phyloP scores from a whole-genome alignment of 805 yeast species.

The Phaffomyces antillensis region DNA sequence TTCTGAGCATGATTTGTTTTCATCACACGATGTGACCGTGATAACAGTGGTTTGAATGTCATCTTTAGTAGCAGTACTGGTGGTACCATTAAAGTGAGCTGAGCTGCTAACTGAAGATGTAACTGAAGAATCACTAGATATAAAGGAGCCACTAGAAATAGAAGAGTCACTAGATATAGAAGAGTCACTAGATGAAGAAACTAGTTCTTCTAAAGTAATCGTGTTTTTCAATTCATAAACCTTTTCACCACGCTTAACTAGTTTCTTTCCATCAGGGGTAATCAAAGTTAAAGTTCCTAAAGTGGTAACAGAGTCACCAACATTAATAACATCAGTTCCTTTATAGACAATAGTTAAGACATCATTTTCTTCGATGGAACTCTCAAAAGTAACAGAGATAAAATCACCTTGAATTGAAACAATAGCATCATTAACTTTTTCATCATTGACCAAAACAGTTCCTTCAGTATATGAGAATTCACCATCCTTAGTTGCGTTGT shows the following conservation, averaged over 20 bases:
- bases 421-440: background rate
- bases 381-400: constrained; percentile 3
- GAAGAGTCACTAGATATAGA: too few relatives aligned
- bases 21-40: background rate
- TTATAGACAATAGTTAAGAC: background rate
- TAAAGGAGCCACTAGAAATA: too few relatives aligned
- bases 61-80: background rate
- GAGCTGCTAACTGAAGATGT: too few relatives aligned
- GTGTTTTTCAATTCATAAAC: background rate
- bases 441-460: constrained; percentile 7
- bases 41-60: background rate
- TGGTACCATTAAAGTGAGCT: background rate
- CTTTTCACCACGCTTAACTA: background rate
- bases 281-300: background rate
- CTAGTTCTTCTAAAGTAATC: background rate
- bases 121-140: too few relatives aligned
- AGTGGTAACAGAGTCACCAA: background rate
- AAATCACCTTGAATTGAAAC: constrained; percentile 3
- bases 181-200: background rate
- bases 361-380: background rate
- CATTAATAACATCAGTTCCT: background rate
- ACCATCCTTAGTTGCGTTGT: constrained; percentile 4
- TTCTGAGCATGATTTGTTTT: background rate
- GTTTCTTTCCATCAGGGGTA: background rate
- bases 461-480: constrained; percentile 5